A percentile compares a stretch with the other conserved stretches of the same genome.
phyloP scores from a whole-genome alignment of 495 filamentous ascomycete genomes.

The Penicillium canariense region DNA sequence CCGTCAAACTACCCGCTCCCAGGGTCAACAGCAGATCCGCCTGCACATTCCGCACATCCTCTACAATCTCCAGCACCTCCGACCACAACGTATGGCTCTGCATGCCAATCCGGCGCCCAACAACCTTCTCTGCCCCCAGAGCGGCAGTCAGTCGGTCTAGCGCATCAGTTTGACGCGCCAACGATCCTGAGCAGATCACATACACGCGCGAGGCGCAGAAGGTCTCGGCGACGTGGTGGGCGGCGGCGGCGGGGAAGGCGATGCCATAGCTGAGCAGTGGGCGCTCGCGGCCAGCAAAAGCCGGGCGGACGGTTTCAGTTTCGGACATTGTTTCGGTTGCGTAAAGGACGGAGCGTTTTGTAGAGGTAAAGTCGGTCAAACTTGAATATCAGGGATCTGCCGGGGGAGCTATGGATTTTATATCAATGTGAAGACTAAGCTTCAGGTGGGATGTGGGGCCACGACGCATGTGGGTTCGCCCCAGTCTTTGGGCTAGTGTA shows the following conservation, averaged over 20 bases:
- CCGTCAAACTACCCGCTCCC: conserved; percentile 60
- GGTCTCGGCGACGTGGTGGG: conserved; percentile 47
- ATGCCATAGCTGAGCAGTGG: conserved; percentile 51
- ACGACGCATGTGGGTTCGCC: conserved; percentile 2
- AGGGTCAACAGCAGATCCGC: conserved; percentile 60
- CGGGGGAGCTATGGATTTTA: neutral
- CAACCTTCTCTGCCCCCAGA: conserved; percentile 43
- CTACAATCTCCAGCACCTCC: conserved; percentile 54
- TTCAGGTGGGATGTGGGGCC: conserved; percentile 22
- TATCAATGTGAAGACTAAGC: conserved; percentile 3
- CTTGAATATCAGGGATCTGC: neutral
- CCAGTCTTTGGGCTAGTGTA: no score
- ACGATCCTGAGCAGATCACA: conserved; percentile 58
- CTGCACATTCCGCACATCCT: conserved; percentile 43
- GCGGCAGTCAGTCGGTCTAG: conserved; percentile 45
- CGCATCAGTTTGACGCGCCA: conserved; percentile 52
- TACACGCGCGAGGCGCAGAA: conserved; percentile 56
- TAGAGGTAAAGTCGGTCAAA: no score
- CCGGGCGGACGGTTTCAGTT: conserved; percentile 39
- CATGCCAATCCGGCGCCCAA: conserved; percentile 56
- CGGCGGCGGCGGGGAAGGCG: conserved; percentile 49
- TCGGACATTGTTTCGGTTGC: conserved; percentile 12
- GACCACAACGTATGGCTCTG: conserved; percentile 58
- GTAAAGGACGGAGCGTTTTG: neutral
- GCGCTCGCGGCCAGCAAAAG: conserved; percentile 35